Evolutionary conservation across 805 yeast species (phyloP), one percentile per base, ranked within the genome.

Genomic region (Schizosaccharomyces lindneri): DNA sequence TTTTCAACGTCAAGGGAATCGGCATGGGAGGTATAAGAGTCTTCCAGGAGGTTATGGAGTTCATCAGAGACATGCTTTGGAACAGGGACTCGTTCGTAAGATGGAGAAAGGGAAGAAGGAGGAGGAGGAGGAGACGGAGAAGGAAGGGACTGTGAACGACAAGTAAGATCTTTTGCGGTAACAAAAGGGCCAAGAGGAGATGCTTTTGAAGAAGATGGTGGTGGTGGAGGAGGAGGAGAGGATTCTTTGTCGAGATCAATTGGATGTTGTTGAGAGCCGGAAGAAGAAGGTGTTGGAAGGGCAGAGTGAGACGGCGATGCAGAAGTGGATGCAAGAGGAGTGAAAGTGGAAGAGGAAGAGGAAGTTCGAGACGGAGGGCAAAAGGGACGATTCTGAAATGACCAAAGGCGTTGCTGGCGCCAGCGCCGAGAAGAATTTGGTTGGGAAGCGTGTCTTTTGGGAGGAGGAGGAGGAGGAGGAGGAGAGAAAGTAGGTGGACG

Each of bases 291-390:
- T n/a, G 59, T 7, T 31, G 41, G 36, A 55, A 36, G 19, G 27
- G 59, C 6, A 55, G 59, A 27, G n/a, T 11, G 36, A 55, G 59
- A 19, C 4, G 48, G 9, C 11, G 59, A n/a, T 7, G 27, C 9
- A n/a, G 59, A 55, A 19, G 59, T 27, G 3, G 27, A 27, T 27
- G 27, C 27, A 27, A 27, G 27, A 27, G 27, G 27, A 27, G 27
- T 27, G 27, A 27, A 11, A 11, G 59, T 17, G n/a, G 59, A 46
- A 46, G 51, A n/a, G 21, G 27, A 46, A 7, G 15, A n/a, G 21
- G 27, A 46, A 7, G 15, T 13, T 2, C 51, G 21, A 5, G 51
- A 19, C n/a, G 51, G 51, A 46, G 80, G 74, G 27, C 24, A 24
- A 46, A 46, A 46, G 13, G 51, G 51, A 46, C 13, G 27, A 24